Conservation (phyloP, 2,329 filamentous ascomycete genomes). For the Fusarium guadeloupense region DNA sequence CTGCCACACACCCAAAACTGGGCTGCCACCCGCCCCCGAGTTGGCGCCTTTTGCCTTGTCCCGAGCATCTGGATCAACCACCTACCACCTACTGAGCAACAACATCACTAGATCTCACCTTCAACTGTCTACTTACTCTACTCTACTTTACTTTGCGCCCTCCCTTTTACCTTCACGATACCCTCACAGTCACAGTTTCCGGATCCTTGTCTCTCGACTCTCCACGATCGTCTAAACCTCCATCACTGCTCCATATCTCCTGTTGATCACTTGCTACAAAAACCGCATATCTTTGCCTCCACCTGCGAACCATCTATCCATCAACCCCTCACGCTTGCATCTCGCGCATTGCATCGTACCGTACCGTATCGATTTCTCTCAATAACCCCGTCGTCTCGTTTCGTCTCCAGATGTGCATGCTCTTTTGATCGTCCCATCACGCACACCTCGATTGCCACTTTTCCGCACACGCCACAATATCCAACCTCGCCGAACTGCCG, state of each 20-base stretch:
- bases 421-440: conserved; percentile 1
- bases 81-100: conserved; percentile 15
- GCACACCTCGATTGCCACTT: conserved; percentile 15
- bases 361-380: conserved; percentile 7
- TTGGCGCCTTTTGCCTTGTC: conserved; percentile 39
- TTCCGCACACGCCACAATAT: conserved; percentile 35
- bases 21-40: conserved; percentile 41
- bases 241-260: conserved; percentile 28
- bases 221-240: conserved; percentile 13
- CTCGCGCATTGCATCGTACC: no score
- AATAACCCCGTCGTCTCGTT: conserved; percentile 7
- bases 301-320: conserved; percentile 27
- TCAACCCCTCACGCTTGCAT: conserved; percentile 37
- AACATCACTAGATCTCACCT: conserved; percentile 11
- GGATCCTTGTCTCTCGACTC: conserved; percentile 8
- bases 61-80: conserved; percentile 44
- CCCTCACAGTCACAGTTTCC: conserved; percentile 9
- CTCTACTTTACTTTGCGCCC: not conserved
- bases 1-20: conserved; percentile 33
- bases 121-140: not conserved
- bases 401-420: conserved; percentile 9
- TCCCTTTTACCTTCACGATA: conserved; percentile 15
- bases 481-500: conserved; percentile 26
- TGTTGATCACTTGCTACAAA: conserved; percentile 33
- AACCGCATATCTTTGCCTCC: conserved; percentile 36